These are phyloP conservation scores for Colletotrichum eleusines DNA, from an alignment of 2,329 filamentous ascomycete species.

Conservation along the genomic window DNA sequence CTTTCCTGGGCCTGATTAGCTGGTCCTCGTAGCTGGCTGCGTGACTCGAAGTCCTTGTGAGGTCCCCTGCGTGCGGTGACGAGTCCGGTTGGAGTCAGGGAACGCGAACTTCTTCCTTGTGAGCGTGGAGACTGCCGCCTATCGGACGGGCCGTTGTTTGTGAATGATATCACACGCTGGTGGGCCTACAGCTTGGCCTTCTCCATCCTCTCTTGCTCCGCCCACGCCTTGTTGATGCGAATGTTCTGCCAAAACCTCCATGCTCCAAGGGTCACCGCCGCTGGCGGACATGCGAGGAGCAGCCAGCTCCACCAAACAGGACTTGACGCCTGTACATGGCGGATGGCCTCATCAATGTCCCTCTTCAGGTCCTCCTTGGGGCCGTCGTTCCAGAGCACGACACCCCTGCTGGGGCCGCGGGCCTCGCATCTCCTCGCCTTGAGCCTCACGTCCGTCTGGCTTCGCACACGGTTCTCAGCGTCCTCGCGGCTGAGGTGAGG, in stretches of 20 bases:
- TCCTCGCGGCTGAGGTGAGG: conserved; percentile 84
- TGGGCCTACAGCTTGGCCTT: conserved; percentile 56
- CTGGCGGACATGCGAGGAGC: conserved; percentile 76
- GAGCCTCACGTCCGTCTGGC: conserved; percentile 86
- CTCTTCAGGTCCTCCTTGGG: conserved; percentile 75
- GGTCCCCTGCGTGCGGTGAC: background rate
- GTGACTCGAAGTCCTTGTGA: background rate
- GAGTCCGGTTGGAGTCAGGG: background rate
- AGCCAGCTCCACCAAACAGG: conserved; percentile 89
- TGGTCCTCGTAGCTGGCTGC: background rate
- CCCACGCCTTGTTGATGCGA: conserved; percentile 78
- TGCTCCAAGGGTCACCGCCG: conserved; percentile 75
- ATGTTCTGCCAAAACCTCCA: conserved; percentile 82
- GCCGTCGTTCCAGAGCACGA: conserved; percentile 93
- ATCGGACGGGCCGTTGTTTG: background rate
- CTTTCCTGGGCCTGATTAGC: background rate
- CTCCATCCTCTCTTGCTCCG: conserved; percentile 64
- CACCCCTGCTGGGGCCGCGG: conserved; percentile 72
- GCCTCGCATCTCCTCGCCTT: conserved; percentile 83
- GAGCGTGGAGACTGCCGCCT: background rate
- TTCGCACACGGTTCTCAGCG: conserved; percentile 85
- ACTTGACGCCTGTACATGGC: conserved; percentile 70
- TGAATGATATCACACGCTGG: background rate
- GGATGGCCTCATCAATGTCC: conserved; percentile 76
- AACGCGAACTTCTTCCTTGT: background rate